phyloP scores from a whole-genome alignment of 148 eudicot species.

The Chenopodium berlandieri region DNA sequence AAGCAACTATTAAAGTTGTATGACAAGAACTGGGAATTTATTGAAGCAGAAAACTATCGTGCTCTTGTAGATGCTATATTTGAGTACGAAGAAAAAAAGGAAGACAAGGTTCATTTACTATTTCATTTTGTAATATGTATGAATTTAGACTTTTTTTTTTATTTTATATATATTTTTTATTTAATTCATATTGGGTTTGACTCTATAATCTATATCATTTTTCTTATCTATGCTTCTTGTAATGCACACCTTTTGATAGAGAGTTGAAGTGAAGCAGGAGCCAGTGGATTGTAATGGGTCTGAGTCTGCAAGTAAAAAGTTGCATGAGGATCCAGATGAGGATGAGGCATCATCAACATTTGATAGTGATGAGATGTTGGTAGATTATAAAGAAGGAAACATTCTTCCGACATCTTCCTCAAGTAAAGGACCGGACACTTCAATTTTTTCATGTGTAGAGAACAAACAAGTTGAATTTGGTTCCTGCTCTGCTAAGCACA shows the following conservation, averaged over 20 bases:
- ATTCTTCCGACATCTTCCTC: conserved; percentile 20
- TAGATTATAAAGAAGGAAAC: conserved; percentile 17
- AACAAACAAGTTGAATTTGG: conserved; percentile 23
- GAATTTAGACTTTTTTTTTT: background rate
- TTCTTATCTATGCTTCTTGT: background rate
- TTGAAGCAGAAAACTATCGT: conserved; percentile 59
- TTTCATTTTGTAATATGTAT: background rate
- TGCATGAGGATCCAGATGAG: conserved; percentile 24
- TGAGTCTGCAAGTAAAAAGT: conserved; percentile 42
- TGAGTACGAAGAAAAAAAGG: conserved; percentile 37
- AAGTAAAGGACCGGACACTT: conserved; percentile 20
- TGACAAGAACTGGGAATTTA: conserved; percentile 60
- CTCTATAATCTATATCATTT: background rate
- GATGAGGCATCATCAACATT: conserved; percentile 38
- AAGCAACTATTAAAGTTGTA: conserved; percentile 47
- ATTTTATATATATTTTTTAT: too few relatives aligned
- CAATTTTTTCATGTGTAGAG: conserved; percentile 14
- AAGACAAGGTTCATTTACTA: conserved; percentile 33
- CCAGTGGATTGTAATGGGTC: conserved; percentile 14
- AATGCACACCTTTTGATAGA: conserved; percentile 16
- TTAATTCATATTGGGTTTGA: background rate
- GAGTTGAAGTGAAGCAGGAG: conserved; percentile 31
- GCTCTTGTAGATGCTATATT: conserved; percentile 71
- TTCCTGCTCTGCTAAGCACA: conserved; percentile 31
- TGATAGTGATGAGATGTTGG: conserved; percentile 17